These are phyloP conservation scores for Penicillium macrosclerotiorum DNA, from an alignment of 495 filamentous ascomycete species.

Conservation along the genomic window DNA sequence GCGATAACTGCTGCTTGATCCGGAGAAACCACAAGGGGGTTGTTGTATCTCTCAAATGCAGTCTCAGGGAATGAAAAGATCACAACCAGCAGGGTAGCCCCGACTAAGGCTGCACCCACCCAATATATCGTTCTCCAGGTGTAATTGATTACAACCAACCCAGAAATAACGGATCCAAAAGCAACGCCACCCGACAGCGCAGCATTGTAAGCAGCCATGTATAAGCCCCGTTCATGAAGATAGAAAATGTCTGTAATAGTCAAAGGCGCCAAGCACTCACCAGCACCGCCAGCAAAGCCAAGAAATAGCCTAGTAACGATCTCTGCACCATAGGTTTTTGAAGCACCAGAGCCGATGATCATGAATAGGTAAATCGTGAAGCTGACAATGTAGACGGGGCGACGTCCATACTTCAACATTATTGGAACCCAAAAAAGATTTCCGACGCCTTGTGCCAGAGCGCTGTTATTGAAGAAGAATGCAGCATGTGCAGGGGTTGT, in stretches of 20 bases:
- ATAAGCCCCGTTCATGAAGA: conserved; percentile 51
- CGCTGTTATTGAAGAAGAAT: conserved; percentile 53
- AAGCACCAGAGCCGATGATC: conserved; percentile 43
- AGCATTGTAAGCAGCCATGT: conserved; percentile 30
- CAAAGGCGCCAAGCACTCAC: conserved; percentile 48
- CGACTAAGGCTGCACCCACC: conserved; percentile 1
- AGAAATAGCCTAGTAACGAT: conserved; percentile 46
- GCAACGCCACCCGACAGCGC: conserved; percentile 2
- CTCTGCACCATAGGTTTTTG: conserved; percentile 39
- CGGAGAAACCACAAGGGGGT: not conserved
- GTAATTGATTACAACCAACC: conserved; percentile 4
- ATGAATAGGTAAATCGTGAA: conserved; percentile 44
- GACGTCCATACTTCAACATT: conserved; percentile 50
- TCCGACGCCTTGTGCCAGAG: conserved; percentile 45
- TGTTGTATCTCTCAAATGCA: conserved; percentile 3
- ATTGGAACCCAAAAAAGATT: conserved; percentile 55
- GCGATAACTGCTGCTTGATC: not conserved
- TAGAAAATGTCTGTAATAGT: conserved; percentile 57
- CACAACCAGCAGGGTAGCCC: not conserved
- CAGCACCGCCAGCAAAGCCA: conserved; percentile 48
- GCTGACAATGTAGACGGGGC: conserved; percentile 49
- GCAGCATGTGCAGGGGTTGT: conserved; percentile 39
- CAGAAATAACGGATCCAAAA: not conserved
- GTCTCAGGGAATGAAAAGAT: conserved; percentile 1
- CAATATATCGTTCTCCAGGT: conserved; percentile 6